A percentile compares a stretch with the other conserved stretches of the same genome.
Evolutionary conservation across 306 rosid genomes (phyloP).

Genomic region (Quercus wislizeni): DNA sequence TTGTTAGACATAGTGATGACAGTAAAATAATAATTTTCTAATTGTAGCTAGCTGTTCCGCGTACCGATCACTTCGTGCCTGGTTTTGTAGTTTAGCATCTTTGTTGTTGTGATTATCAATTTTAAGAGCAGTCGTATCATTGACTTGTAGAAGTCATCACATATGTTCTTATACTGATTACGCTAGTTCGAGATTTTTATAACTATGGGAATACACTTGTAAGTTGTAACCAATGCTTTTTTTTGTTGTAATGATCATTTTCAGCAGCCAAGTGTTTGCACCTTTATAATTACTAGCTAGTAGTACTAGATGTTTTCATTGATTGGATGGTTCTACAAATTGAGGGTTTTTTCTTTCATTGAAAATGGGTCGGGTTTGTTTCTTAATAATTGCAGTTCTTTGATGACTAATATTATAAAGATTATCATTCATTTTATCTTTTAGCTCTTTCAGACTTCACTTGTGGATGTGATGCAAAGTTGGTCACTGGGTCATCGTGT

Average conservation of each 20-base stretch:
- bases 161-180: not conserved
- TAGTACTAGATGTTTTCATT: not conserved
- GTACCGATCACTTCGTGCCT: not conserved
- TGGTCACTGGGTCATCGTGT: conserved; percentile 16
- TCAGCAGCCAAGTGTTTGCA: not conserved
- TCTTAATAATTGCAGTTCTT: not conserved
- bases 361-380: not conserved
- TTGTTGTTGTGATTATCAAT: not conserved
- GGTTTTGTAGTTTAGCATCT: not conserved
- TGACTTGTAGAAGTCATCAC: conserved; percentile 1
- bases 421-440: not conserved
- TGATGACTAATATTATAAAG: not conserved
- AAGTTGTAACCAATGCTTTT: not conserved
- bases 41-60: conserved; percentile 5
- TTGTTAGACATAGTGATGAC: not conserved
- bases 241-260: too few species aligned
- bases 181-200: not conserved
- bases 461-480: not conserved
- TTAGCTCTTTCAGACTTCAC: conserved; percentile 7
- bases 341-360: not conserved
- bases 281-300: not conserved
- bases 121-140: not conserved
- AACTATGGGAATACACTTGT: not conserved
- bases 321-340: not conserved
- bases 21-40: not conserved